Evolutionary conservation across 257 asterid genomes (phyloP), one percentile per base, ranked within the genome.

Genomic region (Solanum habrochaites): DNA sequence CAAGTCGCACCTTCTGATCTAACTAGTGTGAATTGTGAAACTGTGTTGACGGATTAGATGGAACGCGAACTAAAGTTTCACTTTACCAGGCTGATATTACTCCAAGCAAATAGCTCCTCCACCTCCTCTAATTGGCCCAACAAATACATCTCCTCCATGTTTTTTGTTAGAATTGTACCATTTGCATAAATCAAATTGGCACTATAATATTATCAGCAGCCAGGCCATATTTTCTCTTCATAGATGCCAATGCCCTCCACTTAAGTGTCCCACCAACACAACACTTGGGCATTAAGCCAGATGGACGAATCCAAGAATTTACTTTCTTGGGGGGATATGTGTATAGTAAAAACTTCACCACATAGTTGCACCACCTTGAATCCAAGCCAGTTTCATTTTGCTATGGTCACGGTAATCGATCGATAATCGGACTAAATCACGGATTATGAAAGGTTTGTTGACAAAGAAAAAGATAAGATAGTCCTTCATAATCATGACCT

Each of bases 71-170:
- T 2, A n/a, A n/a, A 87, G 83, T 14, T 85, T 85, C 75, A 90
- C 88, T 82, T 88, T 90, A n/a, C 92, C 91, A 88, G 62, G 87
- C 45, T 6, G 64, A 12, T 25, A 85, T 32, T 9, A 87, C 80
- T 6, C 91, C 92, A 85, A 88, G n/a, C n/a, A 90, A 69, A 90
- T 88, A 14, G 89, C 87, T 80, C 81, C 90, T 84, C 91, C 90
- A 10, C 89, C 92, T 11, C 92, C 90, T 64, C 89, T 85, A 42
- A 87, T 90, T 6, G 90, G 90, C 89, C 92, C 91, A 90, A n/a
- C n/a, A 20, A 90, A 90, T 64, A 88, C 60, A 82, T 88, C 87
- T 32, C 78, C 90, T 15, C 89, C 87, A 89, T 2, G 82, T 40
- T 7, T 32, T 16, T 49, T 67, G 21, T 82, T 2, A 85, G 90